Base-by-base conservation (phyloP, 164 flowering plant genomes). In the Umbilicus rupestris region DNA sequence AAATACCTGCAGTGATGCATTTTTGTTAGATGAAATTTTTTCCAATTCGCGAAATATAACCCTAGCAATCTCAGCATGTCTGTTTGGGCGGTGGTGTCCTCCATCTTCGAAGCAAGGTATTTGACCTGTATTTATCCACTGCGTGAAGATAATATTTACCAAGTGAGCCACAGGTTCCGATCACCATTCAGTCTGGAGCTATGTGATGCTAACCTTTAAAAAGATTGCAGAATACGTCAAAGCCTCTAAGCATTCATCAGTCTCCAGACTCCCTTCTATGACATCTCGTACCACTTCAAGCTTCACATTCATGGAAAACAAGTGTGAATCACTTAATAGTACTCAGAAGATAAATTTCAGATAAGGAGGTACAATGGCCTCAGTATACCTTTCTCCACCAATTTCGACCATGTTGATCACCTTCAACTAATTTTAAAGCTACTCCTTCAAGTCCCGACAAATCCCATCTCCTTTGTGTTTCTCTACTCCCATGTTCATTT, bases 111-210 rank as follows among this genome's bases (percentile, higher is more conserved):
- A 93, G 78, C 98, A 93, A 29, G 98, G 94, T 72, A 93, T 87
- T 76, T 93, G 94, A 22, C 98, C 98, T 19, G 86, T 93, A 78
- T 93, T 90, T 78, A 93, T 90, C 98, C 97, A 93, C 98, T 93
- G 82, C 81, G 82, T 19, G 67, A 63, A 71, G 66, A 69, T 39
- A 60, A 69, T 3, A 44, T 22, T 16, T 63, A 66, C 63, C 73
- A 72, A 62, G 29, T 62, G 42, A 45, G 10, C 62, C 9, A 30
- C 9, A 2, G 70, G 58, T 8, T 20, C n/a, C 41, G 16, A 5
- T 58, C 49, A 62, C 11, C 60, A 62, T 17, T 31, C n/a, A 60
- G 22, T 39, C 28, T 45, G 29, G 58, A 45, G 19, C 0, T 14
- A 44, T 57, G 14, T 26, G 35, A 30, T 24, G 17, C 41, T 29